Evolutionary conservation across 2,329 filamentous ascomycete genomes (phyloP), one percentile per base, ranked within the genome.

Genomic region (Exophiala viscosa): DNA sequence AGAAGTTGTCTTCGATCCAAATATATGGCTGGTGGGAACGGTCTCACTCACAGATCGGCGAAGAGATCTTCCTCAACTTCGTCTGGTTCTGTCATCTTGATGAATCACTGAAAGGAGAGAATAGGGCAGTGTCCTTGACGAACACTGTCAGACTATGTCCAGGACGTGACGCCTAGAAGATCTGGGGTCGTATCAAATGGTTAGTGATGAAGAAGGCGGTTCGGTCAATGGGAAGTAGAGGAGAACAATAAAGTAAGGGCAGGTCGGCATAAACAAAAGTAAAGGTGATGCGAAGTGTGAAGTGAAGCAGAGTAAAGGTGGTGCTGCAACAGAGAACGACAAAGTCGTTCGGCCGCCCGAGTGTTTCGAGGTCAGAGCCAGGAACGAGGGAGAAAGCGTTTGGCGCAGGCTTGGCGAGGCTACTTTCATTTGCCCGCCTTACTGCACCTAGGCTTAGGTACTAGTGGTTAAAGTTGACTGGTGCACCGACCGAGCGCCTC

Each of bases 31-130:
- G 38, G 45, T 48, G 45, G 55, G 8, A 58, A 50, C 18, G 45
- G 43, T 39, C 46, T 33, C 48, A 80, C 89, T 74, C 77, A 96
- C 90, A 96, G 82, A 74, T 96, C 91, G 65, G 90, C 90, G 72
- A 96, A 96, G 73, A 96, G 87, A 79, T 96, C 90, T 67, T 96
- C 91, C 64, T 96, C 90, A 62, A 90, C 85, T 62, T 88, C 88
- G 66, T 91, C 88, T 48, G 81, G 52, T 52, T 60, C 58, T 39
- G 58, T 49, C 58, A 60, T 60, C 42, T 32, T 33, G 35, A 45
- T 14, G 28, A 13, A 13, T 42, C 40, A 42, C 34, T 36, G 34
- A 36, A 15, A 36, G 34, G 34, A 36, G 34, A 15, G 34, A 10
- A 36, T 13, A 5, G 14, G 11, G 34, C 34, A 36, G 34, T 10